These are phyloP conservation scores for Pyrenophora teres DNA, from an alignment of 2,329 filamentous ascomycete genomes.

Conservation along the genomic window DNA sequence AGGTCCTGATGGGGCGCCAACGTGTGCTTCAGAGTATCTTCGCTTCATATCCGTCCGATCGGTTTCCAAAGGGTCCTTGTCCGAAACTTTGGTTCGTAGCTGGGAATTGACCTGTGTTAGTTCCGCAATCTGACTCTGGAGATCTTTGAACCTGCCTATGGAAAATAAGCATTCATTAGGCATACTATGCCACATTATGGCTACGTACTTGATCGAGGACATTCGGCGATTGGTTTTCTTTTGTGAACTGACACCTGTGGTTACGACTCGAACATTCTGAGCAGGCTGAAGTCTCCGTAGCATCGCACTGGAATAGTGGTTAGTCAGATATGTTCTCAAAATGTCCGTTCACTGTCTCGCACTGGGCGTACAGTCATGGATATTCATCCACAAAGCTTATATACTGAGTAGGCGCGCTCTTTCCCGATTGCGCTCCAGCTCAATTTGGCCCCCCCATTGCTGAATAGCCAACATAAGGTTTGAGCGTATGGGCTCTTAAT, in stretches of 20 bases:
- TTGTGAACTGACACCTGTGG: constrained; percentile 98
- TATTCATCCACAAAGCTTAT: background rate
- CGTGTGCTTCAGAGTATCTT: constrained; percentile 50
- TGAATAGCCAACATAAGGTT: background rate
- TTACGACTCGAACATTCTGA: constrained; percentile 96
- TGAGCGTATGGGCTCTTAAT: background rate
- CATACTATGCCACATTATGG: background rate
- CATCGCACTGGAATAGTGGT: constrained; percentile 72
- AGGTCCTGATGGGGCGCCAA: constrained; percentile 12
- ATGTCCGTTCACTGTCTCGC: background rate
- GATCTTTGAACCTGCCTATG: constrained; percentile 84
- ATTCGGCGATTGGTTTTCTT: constrained; percentile 96
- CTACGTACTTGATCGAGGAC: constrained; percentile 88
- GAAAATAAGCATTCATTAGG: constrained; percentile 12
- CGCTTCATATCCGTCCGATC: constrained; percentile 46
- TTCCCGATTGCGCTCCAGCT: background rate
- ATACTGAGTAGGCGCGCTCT: background rate
- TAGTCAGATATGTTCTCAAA: constrained; percentile 9
- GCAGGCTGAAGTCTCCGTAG: constrained; percentile 93
- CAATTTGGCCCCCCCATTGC: too few species aligned
- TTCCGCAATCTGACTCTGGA: constrained; percentile 86
- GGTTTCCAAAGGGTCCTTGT: constrained; percentile 53
- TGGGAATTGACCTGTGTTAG: constrained; percentile 80
- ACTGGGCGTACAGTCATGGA: constrained; percentile 2
- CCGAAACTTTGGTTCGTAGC: constrained; percentile 67